These are phyloP conservation scores for Pouteria glomerata DNA, from an alignment of 148 eudicot genomes.

Conservation along the genomic window DNA sequence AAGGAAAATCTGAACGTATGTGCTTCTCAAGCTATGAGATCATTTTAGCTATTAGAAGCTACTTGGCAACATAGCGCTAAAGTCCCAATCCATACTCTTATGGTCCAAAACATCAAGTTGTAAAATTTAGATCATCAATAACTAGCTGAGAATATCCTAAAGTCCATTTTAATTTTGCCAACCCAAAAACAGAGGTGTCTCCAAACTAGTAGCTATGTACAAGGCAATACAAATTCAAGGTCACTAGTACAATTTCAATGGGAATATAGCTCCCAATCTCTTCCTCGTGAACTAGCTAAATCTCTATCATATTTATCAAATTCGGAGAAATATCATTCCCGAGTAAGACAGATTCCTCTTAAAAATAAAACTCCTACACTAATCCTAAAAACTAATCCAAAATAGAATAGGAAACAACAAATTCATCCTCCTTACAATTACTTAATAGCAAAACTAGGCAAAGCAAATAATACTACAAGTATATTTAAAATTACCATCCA, in stretches of 20 bases:
- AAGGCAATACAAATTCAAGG: background rate
- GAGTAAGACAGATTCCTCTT: no score
- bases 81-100: background rate
- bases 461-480: no score
- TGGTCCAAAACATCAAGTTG: background rate
- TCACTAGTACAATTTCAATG: background rate
- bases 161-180: no score
- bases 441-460: no score
- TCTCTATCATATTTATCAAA: no score
- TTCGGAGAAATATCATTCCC: no score
- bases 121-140: background rate
- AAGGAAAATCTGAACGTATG: background rate
- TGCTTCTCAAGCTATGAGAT: background rate
- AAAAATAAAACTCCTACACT: no score
- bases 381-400: no score
- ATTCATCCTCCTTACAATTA: no score
- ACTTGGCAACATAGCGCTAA: background rate
- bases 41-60: background rate
- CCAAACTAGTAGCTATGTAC: background rate
- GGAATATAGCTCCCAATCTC: background rate
- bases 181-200: background rate
- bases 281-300: no score
- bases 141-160: background rate
- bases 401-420: no score
- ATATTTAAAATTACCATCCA: no score